Base-by-base conservation (phyloP, 805 yeast species). In the Wickerhamomyces xylosicus region DNA sequence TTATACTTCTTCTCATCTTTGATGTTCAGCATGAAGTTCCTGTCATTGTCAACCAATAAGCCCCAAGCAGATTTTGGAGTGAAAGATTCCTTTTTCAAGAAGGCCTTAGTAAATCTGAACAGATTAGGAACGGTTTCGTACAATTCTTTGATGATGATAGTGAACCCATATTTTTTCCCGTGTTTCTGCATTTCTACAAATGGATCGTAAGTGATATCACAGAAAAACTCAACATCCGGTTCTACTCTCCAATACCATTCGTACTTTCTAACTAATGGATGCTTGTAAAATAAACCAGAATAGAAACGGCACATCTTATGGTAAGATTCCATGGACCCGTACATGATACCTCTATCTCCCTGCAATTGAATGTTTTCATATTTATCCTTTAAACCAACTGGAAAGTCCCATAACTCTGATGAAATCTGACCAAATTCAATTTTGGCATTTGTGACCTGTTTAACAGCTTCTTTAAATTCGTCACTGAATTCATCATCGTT, bases 171-270 rank as follows among this genome's bases (percentile, higher is more conserved):
- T 48, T 71, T 73, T 59, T 89, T 89, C 34, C 74, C 72, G 42
- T 56, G 52, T 36, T 64, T 66, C 37, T 72, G 72, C 97, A 90
- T 86, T 50, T 82, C 85, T 14, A 69, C 48, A 53, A 90, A 92
- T 13, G 96, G 95, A 60, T 90, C 97, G 60, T 89, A 86, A 0
- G 95, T 81, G 39, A 87, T 59, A 57, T 90, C 97, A 61, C 98
- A 90, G 56, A 70, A 86, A 54, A 85, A 86, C 47, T 84, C 79
- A 32, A 90, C 92, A 47, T 82, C 82, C 3, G 97, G 97, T 58
- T 92, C 98, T 11, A 92, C 86, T 40, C 97, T 70, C 96, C 97
- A 89, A 61, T 87, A 90, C 94, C 95, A 90, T 44, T 87, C 86
- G 40, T 77, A 69, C 43, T 76, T 70, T 37, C 60, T 59, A 33